These are phyloP conservation scores for Gypsophila paniculata DNA, from an alignment of 179 eudicot genomes.

Conservation along the genomic window DNA sequence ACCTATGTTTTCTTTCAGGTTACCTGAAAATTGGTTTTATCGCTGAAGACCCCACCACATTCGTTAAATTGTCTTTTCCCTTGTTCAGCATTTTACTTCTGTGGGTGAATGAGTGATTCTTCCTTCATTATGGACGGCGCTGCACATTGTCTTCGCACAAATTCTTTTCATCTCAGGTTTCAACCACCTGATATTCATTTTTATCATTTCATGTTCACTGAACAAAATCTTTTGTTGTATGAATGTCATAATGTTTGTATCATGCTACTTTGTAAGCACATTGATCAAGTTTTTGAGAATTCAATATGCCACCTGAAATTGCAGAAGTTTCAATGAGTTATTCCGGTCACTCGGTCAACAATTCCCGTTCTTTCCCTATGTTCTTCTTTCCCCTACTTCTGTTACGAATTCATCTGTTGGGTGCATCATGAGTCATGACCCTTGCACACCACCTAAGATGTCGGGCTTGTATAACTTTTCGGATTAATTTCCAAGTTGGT, in stretches of 20 bases:
- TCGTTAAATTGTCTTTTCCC: background rate
- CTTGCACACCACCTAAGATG: too few species aligned
- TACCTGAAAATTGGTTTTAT: background rate
- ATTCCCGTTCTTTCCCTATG: too few species aligned
- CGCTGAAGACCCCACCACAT: background rate
- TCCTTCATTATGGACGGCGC: too few species aligned
- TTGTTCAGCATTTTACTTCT: background rate
- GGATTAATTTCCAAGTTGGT: too few species aligned
- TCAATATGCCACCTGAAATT: too few species aligned
- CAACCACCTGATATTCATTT: slow-evolving; percentile 10
- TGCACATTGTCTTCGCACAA: background rate
- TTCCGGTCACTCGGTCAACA: too few species aligned
- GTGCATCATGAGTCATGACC: too few species aligned
- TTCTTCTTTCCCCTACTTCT: too few species aligned
- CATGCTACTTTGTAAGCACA: too few species aligned
- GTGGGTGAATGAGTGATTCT: too few species aligned
- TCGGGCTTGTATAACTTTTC: background rate
- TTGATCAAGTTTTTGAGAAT: background rate
- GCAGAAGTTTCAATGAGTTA: too few species aligned
- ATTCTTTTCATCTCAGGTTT: slow-evolving; percentile 17
- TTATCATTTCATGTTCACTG: slow-evolving; percentile 10
- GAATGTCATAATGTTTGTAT: background rate
- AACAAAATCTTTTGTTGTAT: background rate
- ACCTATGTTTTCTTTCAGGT: slow-evolving; percentile 3
- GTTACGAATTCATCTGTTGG: too few species aligned